These are phyloP conservation scores for Suhomyces bribrorum DNA, from an alignment of 1,139 yeast species.

Conservation along the genomic window DNA sequence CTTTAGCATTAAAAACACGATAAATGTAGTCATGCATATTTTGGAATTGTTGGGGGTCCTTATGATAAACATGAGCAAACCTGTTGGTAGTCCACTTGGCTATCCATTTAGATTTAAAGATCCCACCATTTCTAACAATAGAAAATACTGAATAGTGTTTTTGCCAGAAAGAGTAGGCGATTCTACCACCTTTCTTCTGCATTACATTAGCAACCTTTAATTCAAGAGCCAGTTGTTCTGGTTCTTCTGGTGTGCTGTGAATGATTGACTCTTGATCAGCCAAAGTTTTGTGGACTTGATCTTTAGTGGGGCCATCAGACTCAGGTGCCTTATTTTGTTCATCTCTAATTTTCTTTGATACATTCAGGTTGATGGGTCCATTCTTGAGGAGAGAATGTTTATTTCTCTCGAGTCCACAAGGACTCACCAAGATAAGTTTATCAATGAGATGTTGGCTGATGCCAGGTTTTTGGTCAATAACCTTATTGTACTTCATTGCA, in stretches of 20 bases:
- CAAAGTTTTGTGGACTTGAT: slow-evolving; percentile 1
- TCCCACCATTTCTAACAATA: slow-evolving; percentile 37
- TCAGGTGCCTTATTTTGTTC: slow-evolving; percentile 15
- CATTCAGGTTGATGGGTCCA: slow-evolving; percentile 12
- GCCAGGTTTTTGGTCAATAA: slow-evolving; percentile 13
- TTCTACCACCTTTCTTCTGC: slow-evolving; percentile 21
- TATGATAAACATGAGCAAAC: slow-evolving; percentile 34
- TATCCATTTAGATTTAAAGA: slow-evolving; percentile 37
- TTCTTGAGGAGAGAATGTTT: slow-evolving; percentile 31
- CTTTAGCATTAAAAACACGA: slow-evolving; percentile 40
- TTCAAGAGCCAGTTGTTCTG: slow-evolving; percentile 8
- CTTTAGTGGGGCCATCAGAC: slow-evolving; percentile 14
- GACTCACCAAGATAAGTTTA: slow-evolving; percentile 45
- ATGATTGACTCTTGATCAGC: slow-evolving; percentile 8
- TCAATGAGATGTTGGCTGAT: slow-evolving; percentile 28
- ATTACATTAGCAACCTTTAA: slow-evolving; percentile 7
- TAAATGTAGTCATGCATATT: slow-evolving; percentile 44
- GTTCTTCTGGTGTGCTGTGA: slow-evolving; percentile 1
- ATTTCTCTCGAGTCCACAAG: slow-evolving; percentile 49
- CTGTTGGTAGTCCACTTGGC: slow-evolving; percentile 46
- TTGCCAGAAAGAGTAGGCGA: slow-evolving; percentile 37
- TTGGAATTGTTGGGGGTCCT: slow-evolving; percentile 34
- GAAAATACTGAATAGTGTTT: slow-evolving; percentile 40
- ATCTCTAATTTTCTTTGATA: slow-evolving; percentile 15
- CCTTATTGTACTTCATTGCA: slow-evolving; percentile 58